Percentiles rank a stretch among this genome's conserved stretches.
These are phyloP conservation scores for Chlamydomonas sp. DNA, from an alignment of 139 green algal species.

Conservation along the genomic window DNA sequence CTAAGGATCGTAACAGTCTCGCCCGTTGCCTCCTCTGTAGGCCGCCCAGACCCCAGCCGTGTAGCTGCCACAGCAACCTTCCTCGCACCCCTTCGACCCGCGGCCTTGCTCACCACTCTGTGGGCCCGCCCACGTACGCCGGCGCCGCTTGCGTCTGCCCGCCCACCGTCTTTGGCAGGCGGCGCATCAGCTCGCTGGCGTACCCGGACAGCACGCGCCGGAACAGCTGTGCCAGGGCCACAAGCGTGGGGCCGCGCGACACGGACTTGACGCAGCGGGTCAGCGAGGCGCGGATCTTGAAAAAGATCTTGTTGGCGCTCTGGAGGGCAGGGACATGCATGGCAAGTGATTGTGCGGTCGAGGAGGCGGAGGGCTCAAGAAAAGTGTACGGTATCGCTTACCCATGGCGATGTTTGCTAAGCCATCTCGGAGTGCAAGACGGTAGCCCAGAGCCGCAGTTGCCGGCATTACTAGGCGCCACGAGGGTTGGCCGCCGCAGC, in stretches of 20 bases:
- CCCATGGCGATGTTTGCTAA: no score
- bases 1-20: no score
- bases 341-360: neutral
- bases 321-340: neutral
- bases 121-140: constrained; percentile 35
- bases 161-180: constrained; percentile 80
- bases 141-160: constrained; percentile 51
- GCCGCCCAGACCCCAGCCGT: no score
- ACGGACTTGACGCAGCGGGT: constrained; percentile 84
- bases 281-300: constrained; percentile 83
- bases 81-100: no score
- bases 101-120: constrained; percentile 11
- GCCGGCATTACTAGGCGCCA: no score
- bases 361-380: neutral
- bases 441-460: no score
- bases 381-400: neutral
- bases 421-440: no score
- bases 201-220: constrained; percentile 83
- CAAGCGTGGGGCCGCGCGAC: constrained; percentile 77
- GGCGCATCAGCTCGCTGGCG: constrained; percentile 71
- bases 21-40: no score
- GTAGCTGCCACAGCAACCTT: no score
- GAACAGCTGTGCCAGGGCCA: constrained; percentile 70
- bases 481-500: no score
- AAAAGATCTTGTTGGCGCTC: constrained; percentile 61